A percentile compares a stretch with the other conserved stretches of the same genome.
phyloP scores from a whole-genome alignment of 257 asterid species.

The Solanum chmielewskii region DNA sequence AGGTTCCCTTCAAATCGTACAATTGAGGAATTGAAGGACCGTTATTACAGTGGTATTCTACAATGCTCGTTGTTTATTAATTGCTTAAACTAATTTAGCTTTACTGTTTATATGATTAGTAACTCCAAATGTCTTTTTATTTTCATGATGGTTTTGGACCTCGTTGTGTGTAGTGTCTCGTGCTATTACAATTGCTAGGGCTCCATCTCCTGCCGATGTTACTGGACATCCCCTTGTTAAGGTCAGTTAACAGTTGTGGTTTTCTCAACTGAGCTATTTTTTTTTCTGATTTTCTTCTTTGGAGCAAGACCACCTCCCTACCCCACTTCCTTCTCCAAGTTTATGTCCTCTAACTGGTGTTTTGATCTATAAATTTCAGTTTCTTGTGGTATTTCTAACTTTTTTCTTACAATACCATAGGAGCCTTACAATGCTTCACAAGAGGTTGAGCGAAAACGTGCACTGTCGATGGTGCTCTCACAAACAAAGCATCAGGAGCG shows the following conservation, averaged over 20 bases:
- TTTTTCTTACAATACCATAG: constrained; percentile 25
- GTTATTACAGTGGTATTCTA: constrained; percentile 67
- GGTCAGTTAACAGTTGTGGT: constrained; percentile 23
- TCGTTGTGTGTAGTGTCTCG: constrained; percentile 39
- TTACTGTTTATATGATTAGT: background rate
- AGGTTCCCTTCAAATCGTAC: constrained; percentile 74
- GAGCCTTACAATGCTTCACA: constrained; percentile 67
- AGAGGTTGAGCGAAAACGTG: constrained; percentile 83
- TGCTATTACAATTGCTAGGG: constrained; percentile 64
- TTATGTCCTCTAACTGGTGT: background rate
- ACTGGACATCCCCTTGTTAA: constrained; percentile 65
- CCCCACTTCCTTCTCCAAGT: background rate
- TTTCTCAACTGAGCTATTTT: background rate
- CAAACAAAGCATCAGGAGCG: constrained; percentile 93
- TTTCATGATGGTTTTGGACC: background rate
- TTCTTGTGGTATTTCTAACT: constrained; percentile 9
- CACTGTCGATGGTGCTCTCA: constrained; percentile 78
- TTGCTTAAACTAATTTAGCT: background rate
- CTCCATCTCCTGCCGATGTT: constrained; percentile 56
- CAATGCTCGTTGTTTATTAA: background rate
- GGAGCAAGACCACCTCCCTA: background rate
- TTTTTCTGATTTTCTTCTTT: background rate
- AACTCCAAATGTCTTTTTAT: constrained; percentile 3
- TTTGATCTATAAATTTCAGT: background rate
- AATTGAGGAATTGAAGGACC: constrained; percentile 86